Percentiles rank a stretch among this genome's conserved stretches.
Conservation (phyloP, 2,329 filamentous ascomycete species). For the Microcyclosporella mali region DNA sequence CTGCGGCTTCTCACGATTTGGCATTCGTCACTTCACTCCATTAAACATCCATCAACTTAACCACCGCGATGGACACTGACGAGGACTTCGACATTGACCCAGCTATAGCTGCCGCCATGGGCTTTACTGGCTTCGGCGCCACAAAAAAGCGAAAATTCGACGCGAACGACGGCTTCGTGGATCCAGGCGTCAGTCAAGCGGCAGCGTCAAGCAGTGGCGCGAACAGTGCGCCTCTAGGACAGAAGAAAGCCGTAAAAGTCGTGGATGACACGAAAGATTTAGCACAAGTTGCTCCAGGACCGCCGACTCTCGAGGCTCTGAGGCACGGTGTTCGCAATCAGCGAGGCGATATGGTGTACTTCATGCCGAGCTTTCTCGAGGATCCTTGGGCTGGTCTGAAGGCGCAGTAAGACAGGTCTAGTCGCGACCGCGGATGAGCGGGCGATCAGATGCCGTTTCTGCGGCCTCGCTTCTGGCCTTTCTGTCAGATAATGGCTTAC, state of each 20-base stretch:
- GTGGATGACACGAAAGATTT: neutral
- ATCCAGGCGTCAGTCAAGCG: slow-evolving; percentile 26
- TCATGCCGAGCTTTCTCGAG: slow-evolving; percentile 61
- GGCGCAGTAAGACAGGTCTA: slow-evolving; percentile 15
- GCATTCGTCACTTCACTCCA: too few relatives aligned
- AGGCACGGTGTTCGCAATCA: slow-evolving; percentile 38
- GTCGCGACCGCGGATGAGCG: too few relatives aligned
- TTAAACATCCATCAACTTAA: neutral
- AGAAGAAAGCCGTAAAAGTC: neutral
- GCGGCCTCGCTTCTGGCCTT: too few relatives aligned
- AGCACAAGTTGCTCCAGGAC: neutral
- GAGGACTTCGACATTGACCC: slow-evolving; percentile 41
- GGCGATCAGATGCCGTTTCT: too few relatives aligned
- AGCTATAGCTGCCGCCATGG: slow-evolving; percentile 63
- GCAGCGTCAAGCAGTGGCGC: slow-evolving; percentile 31
- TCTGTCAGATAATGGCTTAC: too few relatives aligned
- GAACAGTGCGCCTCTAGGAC: slow-evolving; percentile 23
- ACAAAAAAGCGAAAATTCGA: slow-evolving; percentile 65
- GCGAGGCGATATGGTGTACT: slow-evolving; percentile 61
- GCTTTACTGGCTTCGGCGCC: slow-evolving; percentile 64
- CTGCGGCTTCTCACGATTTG: too few relatives aligned
- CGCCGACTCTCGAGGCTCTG: slow-evolving; percentile 33
- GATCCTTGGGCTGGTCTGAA: slow-evolving; percentile 59
- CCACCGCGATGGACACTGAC: slow-evolving; percentile 13
- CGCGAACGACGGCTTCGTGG: slow-evolving; percentile 48